Percentiles rank a stretch among this genome's conserved stretches.
Evolutionary conservation across 192 early-diverging fungal species (phyloP).

Genomic region (Linnemannia hyalina): DNA sequence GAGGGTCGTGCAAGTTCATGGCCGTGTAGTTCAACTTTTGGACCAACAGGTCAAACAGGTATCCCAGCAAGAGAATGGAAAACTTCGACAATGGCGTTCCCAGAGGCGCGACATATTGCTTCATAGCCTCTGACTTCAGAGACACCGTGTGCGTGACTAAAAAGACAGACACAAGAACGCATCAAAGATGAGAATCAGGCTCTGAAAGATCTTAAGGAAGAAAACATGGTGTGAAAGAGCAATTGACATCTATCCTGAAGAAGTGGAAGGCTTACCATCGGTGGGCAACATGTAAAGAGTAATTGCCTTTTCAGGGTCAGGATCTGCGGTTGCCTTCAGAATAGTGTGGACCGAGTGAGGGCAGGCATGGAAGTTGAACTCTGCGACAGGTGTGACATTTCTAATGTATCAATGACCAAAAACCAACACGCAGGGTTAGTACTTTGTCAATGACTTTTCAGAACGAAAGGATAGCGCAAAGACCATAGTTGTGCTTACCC

Average conservation of each 20-base stretch:
- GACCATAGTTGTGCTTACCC: constrained; percentile 1
- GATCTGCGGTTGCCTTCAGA: constrained; percentile 40
- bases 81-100: constrained; percentile 47
- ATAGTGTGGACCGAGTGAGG: constrained; percentile 59
- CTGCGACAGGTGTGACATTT: constrained; percentile 60
- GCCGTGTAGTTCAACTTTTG: constrained; percentile 11
- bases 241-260: neutral
- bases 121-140: constrained; percentile 10
- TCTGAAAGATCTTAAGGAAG: neutral
- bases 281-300: constrained; percentile 61
- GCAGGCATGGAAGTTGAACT: constrained; percentile 67
- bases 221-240: neutral
- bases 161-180: neutral
- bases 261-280: constrained; percentile 49
- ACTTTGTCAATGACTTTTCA: neutral
- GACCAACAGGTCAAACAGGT: constrained; percentile 29
- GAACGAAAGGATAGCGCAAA: neutral
- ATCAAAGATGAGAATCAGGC: neutral
- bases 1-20: constrained; percentile 55
- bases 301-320: constrained; percentile 34
- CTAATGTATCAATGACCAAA: constrained; percentile 12
- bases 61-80: constrained; percentile 13
- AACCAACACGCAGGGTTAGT: neutral
- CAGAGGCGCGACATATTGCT: constrained; percentile 34
- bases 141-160: constrained; percentile 39